Base-by-base conservation (phyloP, 1,284 basidiomycete genomes). In the Ustilago xerochloae region DNA sequence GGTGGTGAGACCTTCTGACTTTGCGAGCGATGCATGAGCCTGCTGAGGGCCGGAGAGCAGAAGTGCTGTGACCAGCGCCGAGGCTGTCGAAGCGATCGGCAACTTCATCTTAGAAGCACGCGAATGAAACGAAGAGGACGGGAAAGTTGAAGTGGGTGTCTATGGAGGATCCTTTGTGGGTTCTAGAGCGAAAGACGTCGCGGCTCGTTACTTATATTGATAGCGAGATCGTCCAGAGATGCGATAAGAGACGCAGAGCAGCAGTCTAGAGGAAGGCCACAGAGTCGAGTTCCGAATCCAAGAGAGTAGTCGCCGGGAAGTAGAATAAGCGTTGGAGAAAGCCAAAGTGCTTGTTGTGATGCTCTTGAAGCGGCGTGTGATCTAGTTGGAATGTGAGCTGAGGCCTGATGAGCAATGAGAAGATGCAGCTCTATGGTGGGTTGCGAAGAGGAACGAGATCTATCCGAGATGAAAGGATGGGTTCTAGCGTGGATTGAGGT, bases 1-100 rank as follows among this genome's bases (percentile, higher is more conserved):
- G 18, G 58, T 55, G 35, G 48, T 64, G 46, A 69, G 55, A n/a
- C 63, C 56, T 9, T 51, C 47, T 1, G 65, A 67, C 38, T 64
- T 62, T 39, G 64, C 63, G 6, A 75, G 60, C 2, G 73, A 75
- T 5, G 67, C 73, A 36, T 58, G 50, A 35, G 60, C 60, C 4
- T 26, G 55, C 36, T 59, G 55, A 20, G 60, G 55, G 3, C 55
- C 48, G n/a, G 41, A 45, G 22, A 75, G 56, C 46, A 75, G 32
- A 20, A 51, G 43, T 18, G 63, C 64, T 29, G 54, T 46, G 15
- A 50, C 48, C 6, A 73, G 52, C 20, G 56, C 55, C 29, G 68
- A 59, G 57, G 64, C 60, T 22, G 63, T 54, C 26, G 63, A 59
- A 15, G 58, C 55, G 32, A 61, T 24, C 20, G 60, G 30, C 45